Evolutionary conservation across 2,329 filamentous ascomycete species (phyloP), one percentile per base, ranked within the genome.

Genomic region (Xylaria sp.): DNA sequence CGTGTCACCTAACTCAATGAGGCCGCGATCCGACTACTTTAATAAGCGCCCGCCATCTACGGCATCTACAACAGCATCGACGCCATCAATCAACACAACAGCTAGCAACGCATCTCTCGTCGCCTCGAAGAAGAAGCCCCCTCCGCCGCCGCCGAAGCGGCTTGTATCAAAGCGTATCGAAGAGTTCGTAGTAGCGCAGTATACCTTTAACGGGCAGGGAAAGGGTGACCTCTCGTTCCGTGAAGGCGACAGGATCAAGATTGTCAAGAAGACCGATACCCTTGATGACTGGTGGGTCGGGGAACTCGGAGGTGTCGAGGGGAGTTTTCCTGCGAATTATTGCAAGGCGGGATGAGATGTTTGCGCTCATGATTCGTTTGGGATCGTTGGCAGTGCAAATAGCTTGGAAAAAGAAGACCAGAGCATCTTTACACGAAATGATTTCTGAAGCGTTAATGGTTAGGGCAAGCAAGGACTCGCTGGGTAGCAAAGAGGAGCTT

Each of bases 201-300:
- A 93, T 79, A 87, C 91, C 72, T 97, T 94, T 77, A 84, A 85
- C 1, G 92, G 91, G 0, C 89, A 94, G 76, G 87, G 86, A 7
- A 79, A 82, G 1, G 92, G 91, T 0, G 93, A 97, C 78, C 78
- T 97, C 61, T 86, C 86, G 2, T 97, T 97, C 77, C 84, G 84
- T 37, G 91, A 94, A 79, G 93, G 93, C 1, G 93, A 96, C 76
- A 85, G 87, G 59, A 97, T 97, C 74, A 88, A 86, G 55, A 90
- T 97, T 3, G 77, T 94, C 39, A 92, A 92, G 82, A 93, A 91
- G 82, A 96, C 93, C 2, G 87, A 89, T 7, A 94, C 90, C 70
- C 91, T 89, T 25, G 91, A 96, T 80, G 93, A 96, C 78, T 97
- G 93, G 93, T 97, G 93, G 93, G 88, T 93, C 70, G 93, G 93